A percentile compares a stretch with the other conserved stretches of the same genome.
Evolutionary conservation across 1,139 yeast genomes (phyloP).

Genomic region (Meyerozyma sp.): DNA sequence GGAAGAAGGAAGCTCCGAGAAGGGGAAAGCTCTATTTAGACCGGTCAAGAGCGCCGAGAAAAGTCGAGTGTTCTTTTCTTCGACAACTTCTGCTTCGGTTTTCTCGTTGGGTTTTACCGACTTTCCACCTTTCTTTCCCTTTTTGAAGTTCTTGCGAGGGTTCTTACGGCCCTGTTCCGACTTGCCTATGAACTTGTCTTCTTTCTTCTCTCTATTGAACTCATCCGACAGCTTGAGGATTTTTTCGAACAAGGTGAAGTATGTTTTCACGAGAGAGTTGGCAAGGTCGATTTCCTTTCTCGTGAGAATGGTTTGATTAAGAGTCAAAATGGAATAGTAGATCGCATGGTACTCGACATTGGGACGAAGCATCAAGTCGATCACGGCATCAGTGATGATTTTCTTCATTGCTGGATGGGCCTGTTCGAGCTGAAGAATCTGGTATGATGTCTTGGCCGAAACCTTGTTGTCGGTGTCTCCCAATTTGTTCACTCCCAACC

Average conservation of each 20-base stretch:
- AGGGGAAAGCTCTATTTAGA: slow-evolving; percentile 93
- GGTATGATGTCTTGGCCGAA: slow-evolving; percentile 81
- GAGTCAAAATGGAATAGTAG: slow-evolving; percentile 80
- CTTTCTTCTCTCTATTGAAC: slow-evolving; percentile 31
- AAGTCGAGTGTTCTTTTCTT: slow-evolving; percentile 79
- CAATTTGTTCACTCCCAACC: slow-evolving; percentile 86
- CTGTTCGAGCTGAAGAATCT: slow-evolving; percentile 74
- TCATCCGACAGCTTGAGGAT: slow-evolving; percentile 64
- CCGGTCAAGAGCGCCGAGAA: slow-evolving; percentile 93
- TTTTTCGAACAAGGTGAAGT: slow-evolving; percentile 82
- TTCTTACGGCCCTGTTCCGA: slow-evolving; percentile 50
- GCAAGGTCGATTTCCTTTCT: slow-evolving; percentile 74
- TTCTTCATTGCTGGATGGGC: slow-evolving; percentile 95
- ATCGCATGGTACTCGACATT: slow-evolving; percentile 81
- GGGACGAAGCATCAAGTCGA: slow-evolving; percentile 74
- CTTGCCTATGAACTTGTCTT: slow-evolving; percentile 33
- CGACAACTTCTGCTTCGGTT: slow-evolving; percentile 65
- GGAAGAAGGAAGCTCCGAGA: slow-evolving; percentile 68
- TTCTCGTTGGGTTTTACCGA: slow-evolving; percentile 63
- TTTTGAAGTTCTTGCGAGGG: slow-evolving; percentile 43
- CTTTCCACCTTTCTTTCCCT: slow-evolving; percentile 73
- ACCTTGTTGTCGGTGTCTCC: slow-evolving; percentile 93
- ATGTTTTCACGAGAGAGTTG: slow-evolving; percentile 74
- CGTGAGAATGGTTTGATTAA: slow-evolving; percentile 88
- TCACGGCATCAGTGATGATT: slow-evolving; percentile 70